Evolutionary conservation across 1,284 basidiomycete genomes (phyloP).

Genomic region (Melanopsichium pennsylvanicum): DNA sequence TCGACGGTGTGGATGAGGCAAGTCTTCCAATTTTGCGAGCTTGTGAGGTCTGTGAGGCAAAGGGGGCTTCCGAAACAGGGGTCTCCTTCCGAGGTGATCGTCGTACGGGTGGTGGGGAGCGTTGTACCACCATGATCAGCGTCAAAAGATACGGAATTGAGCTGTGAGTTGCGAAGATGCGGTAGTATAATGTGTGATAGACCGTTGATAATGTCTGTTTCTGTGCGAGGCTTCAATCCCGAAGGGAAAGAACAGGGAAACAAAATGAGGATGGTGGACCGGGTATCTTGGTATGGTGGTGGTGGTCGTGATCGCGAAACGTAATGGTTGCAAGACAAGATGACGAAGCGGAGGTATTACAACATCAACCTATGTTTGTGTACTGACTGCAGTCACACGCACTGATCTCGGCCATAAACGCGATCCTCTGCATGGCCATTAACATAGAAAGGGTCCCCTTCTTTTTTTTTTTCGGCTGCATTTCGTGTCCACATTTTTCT

Average conservation of each 20-base stretch:
- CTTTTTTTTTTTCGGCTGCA: constrained; percentile 3
- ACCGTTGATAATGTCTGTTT: no score
- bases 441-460: no score
- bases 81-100: constrained; percentile 31
- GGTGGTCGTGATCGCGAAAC: neutral
- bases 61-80: constrained; percentile 8
- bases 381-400: no score
- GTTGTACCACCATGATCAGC: constrained; percentile 28
- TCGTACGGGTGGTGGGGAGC: constrained; percentile 31
- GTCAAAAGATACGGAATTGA: neutral
- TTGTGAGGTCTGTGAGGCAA: constrained; percentile 10
- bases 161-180: no score
- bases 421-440: no score
- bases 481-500: constrained; percentile 11
- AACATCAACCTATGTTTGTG: no score
- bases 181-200: no score
- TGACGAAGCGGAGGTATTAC: neutral
- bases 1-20: constrained; percentile 13
- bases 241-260: no score
- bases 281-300: no score
- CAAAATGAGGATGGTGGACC: no score
- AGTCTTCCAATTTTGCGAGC: constrained; percentile 14
- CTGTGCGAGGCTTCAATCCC: no score
- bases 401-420: neutral
- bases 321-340: neutral